phyloP scores from a whole-genome alignment of 2,329 filamentous ascomycete genomes.

The Pseudopithomyces maydicus region DNA sequence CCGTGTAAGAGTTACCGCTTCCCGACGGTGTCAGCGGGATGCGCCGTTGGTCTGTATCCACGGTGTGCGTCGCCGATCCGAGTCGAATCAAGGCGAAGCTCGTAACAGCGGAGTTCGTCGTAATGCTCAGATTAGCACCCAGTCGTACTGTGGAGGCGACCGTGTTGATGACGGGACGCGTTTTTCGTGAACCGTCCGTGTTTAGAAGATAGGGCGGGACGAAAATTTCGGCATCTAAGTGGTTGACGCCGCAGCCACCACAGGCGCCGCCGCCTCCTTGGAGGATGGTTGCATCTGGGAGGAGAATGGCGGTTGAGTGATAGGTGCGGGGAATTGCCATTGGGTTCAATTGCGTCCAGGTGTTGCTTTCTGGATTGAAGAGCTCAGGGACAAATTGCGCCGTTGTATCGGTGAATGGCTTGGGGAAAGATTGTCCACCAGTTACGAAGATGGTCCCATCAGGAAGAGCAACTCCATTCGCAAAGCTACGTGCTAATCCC shows the following conservation, averaged over 20 bases:
- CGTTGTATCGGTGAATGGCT: constrained; percentile 27
- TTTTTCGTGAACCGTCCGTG: constrained; percentile 47
- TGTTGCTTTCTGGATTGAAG: constrained; percentile 25
- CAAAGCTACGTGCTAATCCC: constrained; percentile 34
- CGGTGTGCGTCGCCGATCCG: constrained; percentile 58
- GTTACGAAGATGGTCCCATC: constrained; percentile 42
- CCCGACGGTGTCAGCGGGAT: constrained; percentile 49
- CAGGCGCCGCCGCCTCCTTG: constrained; percentile 50
- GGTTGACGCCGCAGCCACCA: constrained; percentile 52
- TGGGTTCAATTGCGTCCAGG: constrained; percentile 29
- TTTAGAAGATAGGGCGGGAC: constrained; percentile 62
- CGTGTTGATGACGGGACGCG: constrained; percentile 50
- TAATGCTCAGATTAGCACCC: constrained; percentile 38
- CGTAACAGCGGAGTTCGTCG: constrained; percentile 27
- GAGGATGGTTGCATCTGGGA: constrained; percentile 33
- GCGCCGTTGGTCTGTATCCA: constrained; percentile 64
- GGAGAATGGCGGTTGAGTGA: constrained; percentile 33
- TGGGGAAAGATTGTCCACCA: constrained; percentile 27
- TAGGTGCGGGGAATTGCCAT: constrained; percentile 30
- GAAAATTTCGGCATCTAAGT: constrained; percentile 62
- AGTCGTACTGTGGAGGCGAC: constrained; percentile 35
- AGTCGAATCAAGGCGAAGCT: constrained; percentile 55
- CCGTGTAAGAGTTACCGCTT: constrained; percentile 44
- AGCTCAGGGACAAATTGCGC: constrained; percentile 27
- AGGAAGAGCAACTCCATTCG: constrained; percentile 35